Percentiles rank a stretch among this genome's conserved stretches.
These are phyloP conservation scores for Gossypium australe DNA, from an alignment of 345 rosid species.

Conservation along the genomic window DNA sequence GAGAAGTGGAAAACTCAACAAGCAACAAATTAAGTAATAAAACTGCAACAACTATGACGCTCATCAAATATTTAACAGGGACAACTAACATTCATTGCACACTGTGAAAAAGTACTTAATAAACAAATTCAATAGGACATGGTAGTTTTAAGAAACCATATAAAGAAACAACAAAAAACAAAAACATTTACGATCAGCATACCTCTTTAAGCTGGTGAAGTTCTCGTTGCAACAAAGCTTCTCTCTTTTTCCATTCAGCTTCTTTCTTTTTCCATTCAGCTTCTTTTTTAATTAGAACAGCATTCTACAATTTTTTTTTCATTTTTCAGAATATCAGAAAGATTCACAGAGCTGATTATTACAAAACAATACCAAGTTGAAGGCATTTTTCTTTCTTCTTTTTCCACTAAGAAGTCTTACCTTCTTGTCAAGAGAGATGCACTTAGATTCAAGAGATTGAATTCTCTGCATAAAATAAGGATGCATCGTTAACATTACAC, in stretches of 20 bases:
- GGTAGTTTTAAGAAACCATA: background rate
- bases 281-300: constrained; percentile 27
- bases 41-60: constrained; percentile 7
- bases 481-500: background rate
- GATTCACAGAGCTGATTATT: background rate
- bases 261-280: constrained; percentile 26
- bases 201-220: constrained; percentile 48
- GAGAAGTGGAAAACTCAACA: constrained; percentile 5
- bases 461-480: constrained; percentile 45
- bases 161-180: background rate
- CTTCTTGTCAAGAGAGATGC: constrained; percentile 56
- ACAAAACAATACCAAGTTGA: background rate
- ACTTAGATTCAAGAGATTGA: constrained; percentile 52
- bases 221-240: constrained; percentile 40
- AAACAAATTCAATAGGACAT: background rate
- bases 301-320: constrained; percentile 25
- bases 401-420: constrained; percentile 24
- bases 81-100: background rate
- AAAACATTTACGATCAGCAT: constrained; percentile 4
- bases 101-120: background rate
- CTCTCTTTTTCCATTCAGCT: constrained; percentile 47
- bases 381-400: background rate
- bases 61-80: constrained; percentile 7
- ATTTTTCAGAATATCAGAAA: background rate
- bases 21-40: constrained; percentile 1